phyloP scores from a whole-genome alignment of 495 filamentous ascomycete genomes.

The Talaromyces stipitatus region DNA sequence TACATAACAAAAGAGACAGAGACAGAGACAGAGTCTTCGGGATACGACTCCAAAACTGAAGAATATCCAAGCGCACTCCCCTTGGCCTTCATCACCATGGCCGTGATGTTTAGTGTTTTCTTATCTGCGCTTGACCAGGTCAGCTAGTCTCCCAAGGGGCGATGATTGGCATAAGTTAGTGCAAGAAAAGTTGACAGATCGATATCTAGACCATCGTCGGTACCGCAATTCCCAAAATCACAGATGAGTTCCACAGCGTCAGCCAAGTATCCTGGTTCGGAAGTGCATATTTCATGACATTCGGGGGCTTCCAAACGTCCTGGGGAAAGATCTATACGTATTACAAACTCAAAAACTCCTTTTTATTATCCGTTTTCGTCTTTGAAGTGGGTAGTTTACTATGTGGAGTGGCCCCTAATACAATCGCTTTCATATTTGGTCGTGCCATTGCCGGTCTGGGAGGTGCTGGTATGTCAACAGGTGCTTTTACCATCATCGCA shows the following conservation, averaged over 20 bases:
- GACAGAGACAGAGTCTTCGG: too few species aligned
- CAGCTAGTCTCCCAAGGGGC: background rate
- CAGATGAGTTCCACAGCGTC: slow-evolving; percentile 18
- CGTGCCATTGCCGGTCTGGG: slow-evolving; percentile 68
- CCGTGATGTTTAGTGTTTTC: slow-evolving; percentile 47
- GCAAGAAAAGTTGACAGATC: too few species aligned
- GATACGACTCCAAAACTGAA: background rate
- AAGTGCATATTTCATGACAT: slow-evolving; percentile 20
- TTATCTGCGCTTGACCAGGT: slow-evolving; percentile 46
- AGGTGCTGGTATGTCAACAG: slow-evolving; percentile 25
- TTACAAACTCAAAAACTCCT: slow-evolving; percentile 19
- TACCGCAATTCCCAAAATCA: slow-evolving; percentile 20
- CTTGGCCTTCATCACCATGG: slow-evolving; percentile 38
- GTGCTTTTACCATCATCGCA: slow-evolving; percentile 25
- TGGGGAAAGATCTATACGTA: slow-evolving; percentile 22
- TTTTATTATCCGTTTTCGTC: slow-evolving; percentile 20
- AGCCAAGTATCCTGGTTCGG: slow-evolving; percentile 19
- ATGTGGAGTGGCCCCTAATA: slow-evolving; percentile 58
- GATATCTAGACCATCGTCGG: slow-evolving; percentile 10
- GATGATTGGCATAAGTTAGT: too few species aligned
- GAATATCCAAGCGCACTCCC: background rate
- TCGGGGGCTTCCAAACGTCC: slow-evolving; percentile 18
- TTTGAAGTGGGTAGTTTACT: slow-evolving; percentile 64
- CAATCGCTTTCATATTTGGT: slow-evolving; percentile 58
- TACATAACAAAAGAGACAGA: background rate